Evolutionary conservation across 352 stramenopile genomes (phyloP).

Genomic region (Phytophthora colocasiae): DNA sequence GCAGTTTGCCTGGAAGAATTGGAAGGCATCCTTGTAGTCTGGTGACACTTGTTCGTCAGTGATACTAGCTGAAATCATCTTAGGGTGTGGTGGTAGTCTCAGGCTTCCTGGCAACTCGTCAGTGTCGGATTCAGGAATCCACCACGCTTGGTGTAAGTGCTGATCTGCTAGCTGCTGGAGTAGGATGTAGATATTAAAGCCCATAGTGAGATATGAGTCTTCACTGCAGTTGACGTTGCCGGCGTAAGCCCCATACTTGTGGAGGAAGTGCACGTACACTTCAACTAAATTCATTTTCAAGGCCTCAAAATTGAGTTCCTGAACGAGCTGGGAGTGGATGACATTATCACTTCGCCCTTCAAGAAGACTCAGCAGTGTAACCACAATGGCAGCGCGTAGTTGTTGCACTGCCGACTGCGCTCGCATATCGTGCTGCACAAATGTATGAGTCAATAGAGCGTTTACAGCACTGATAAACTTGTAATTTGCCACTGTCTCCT

Average conservation of each 20-base stretch:
- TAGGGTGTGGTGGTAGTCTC: conserved; percentile 8
- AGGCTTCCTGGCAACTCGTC: conserved; percentile 9
- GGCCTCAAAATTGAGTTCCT: conserved; percentile 78
- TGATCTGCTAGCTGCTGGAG: conserved; percentile 70
- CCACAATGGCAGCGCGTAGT: conserved; percentile 60
- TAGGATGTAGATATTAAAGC: conserved; percentile 83
- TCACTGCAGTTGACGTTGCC: conserved; percentile 67
- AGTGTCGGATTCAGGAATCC: conserved; percentile 43
- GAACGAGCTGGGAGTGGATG: conserved; percentile 72
- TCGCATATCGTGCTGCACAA: conserved; percentile 40
- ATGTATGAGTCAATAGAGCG: conserved; percentile 65
- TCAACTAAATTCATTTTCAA: conserved; percentile 71
- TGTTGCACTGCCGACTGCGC: conserved; percentile 28
- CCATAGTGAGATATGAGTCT: conserved; percentile 75
- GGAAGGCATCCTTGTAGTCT: conserved; percentile 58
- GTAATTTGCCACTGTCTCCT: conserved; percentile 78
- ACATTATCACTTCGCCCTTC: conserved; percentile 63
- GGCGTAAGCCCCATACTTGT: conserved; percentile 48
- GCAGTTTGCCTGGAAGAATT: conserved; percentile 74
- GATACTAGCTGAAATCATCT: conserved; percentile 8
- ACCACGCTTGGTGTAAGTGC: conserved; percentile 45
- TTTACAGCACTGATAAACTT: conserved; percentile 83
- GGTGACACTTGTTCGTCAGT: conserved; percentile 4
- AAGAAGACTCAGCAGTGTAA: conserved; percentile 70
- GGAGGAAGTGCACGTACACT: conserved; percentile 60